Conservation (phyloP, 176 grass and related monocot species). For the Raddia distichophylla region DNA sequence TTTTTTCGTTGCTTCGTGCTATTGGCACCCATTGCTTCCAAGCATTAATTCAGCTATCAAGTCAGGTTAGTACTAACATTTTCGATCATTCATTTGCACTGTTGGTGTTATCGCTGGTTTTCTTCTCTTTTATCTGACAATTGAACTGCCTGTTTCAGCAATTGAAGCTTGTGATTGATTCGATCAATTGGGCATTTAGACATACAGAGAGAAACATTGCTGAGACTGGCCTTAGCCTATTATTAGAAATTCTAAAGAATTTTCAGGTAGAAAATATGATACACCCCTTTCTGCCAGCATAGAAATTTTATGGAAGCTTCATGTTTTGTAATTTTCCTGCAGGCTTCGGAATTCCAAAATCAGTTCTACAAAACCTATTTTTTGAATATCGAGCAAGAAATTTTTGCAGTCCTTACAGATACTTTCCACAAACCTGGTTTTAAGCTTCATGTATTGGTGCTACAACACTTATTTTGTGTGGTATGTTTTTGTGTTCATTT, state of each 20-base stretch:
- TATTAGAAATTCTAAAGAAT: conserved; percentile 93
- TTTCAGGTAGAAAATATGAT: conserved; percentile 68
- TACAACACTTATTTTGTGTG: conserved; percentile 96
- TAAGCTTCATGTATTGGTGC: conserved; percentile 96
- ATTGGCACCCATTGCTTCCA: conserved; percentile 99
- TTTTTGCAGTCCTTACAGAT: conserved; percentile 96
- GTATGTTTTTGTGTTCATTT: conserved; percentile 46
- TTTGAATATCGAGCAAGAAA: conserved; percentile 96
- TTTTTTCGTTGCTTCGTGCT: conserved; percentile 91
- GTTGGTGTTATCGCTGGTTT: neutral
- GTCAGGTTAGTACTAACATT: conserved; percentile 61
- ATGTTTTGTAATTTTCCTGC: conserved; percentile 32
- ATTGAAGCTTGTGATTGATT: conserved; percentile 99
- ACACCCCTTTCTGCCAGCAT: neutral
- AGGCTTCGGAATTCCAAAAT: conserved; percentile 93
- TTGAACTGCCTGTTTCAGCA: conserved; percentile 64
- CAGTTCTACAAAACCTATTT: conserved; percentile 99
- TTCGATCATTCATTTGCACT: conserved; percentile 6
- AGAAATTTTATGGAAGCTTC: conserved; percentile 20
- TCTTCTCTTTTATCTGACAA: conserved; percentile 38
- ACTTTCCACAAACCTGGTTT: conserved; percentile 99
- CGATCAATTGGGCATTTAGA: conserved; percentile 97
- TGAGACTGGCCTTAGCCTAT: conserved; percentile 91
- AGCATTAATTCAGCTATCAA: conserved; percentile 96
- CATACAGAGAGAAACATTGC: conserved; percentile 99